Base-by-base conservation (phyloP, 257 asterid species). In the Solanum pimpinellifolium region DNA sequence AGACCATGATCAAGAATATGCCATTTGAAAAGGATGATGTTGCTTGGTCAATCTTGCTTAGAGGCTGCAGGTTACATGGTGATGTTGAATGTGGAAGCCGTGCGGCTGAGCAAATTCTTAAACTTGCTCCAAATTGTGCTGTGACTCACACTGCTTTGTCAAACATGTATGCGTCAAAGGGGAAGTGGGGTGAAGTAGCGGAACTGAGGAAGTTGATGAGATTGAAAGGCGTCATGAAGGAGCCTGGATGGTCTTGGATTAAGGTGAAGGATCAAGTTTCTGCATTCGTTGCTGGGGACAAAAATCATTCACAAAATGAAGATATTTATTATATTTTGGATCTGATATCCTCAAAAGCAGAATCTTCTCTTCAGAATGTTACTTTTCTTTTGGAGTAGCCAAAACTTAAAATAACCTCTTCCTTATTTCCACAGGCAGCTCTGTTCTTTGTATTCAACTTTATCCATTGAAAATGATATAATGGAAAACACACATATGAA, bases 211-310 rank as follows among this genome's bases (percentile, higher is more conserved):
- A 93, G 84, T 83, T 92, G 92, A 91, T 96, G 98, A 95, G 88
- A 88, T 92, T 93, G 47, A 96, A 92, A 90, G 98, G 98, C 62
- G 94, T 96, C 52, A 88, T 89, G 14, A 96, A 96, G 91, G 98
- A 96, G 70, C 98, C 97, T 41, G 99, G 98, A 25, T 96, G 99
- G 98, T 96, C 99, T 68, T 94, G 98, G 98, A 87, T 93, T 52
- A 94, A 93, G 86, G 88, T 93, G 86, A 91, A 88, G 93, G 94
- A 92, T 85, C 89, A 84, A 87, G 93, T 96, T 87, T 93, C 93
- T 81, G 91, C 91, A 20, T 95, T 96, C 65, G 95, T 94, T 75
- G 91, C 96, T 41, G 95, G 98, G 16, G 98, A 95, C 87, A 92
- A 91, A 88, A 87, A 85, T 83, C 95, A 94, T 88, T 94, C 93